These are phyloP conservation scores for Alternaria arborescens DNA, from an alignment of 2,329 filamentous ascomycete species.

Conservation along the genomic window DNA sequence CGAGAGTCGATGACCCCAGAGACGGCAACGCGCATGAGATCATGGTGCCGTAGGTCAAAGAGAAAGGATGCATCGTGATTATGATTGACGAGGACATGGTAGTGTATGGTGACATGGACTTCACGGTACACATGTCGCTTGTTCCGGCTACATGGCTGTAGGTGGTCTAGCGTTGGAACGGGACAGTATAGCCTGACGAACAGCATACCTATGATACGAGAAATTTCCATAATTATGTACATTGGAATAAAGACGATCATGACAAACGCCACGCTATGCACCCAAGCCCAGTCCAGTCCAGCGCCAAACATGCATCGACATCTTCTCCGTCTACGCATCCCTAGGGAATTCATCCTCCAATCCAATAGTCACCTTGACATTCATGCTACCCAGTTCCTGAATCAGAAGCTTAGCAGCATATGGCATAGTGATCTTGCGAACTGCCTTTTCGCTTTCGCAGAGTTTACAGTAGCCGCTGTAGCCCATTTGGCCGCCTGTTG, in stretches of 20 bases:
- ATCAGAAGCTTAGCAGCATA: constrained; percentile 97
- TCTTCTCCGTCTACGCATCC: constrained; percentile 8
- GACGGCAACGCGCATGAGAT: constrained; percentile 20
- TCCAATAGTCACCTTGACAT: constrained; percentile 91
- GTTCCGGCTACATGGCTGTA: too few species aligned
- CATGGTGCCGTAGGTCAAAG: constrained; percentile 28
- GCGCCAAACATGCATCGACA: constrained; percentile 7
- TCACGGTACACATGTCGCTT: too few species aligned
- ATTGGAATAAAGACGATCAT: not conserved
- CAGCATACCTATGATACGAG: too few species aligned
- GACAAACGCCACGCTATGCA: constrained; percentile 31
- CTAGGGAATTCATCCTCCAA: constrained; percentile 90
- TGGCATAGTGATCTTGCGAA: constrained; percentile 94
- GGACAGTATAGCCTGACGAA: too few species aligned
- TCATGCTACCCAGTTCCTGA: constrained; percentile 98
- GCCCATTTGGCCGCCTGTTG: constrained; percentile 78
- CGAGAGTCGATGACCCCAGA: constrained; percentile 20
- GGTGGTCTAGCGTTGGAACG: too few species aligned
- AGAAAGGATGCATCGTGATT: not conserved
- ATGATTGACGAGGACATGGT: not conserved
- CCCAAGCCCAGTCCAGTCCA: constrained; percentile 1
- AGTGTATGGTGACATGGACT: too few species aligned
- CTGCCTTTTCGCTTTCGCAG: constrained; percentile 83
- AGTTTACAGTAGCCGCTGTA: constrained; percentile 95
- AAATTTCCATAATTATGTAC: not conserved